Conservation (phyloP, 2,329 filamentous ascomycete genomes). For the Cladosporium sphaerospermum region DNA sequence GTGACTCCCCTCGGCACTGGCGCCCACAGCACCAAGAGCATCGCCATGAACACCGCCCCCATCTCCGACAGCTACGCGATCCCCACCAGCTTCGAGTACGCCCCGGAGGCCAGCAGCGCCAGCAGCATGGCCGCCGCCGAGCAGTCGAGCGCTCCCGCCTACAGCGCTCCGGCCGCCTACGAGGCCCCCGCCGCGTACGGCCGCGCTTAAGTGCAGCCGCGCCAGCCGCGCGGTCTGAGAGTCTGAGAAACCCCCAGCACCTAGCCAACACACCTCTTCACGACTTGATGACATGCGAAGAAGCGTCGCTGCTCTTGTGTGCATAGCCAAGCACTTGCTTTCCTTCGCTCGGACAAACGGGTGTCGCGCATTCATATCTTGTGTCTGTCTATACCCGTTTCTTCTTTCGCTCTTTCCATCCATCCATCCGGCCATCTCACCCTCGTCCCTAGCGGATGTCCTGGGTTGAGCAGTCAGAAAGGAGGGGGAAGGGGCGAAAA, state of each 20-base stretch:
- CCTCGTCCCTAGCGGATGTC: too few species aligned
- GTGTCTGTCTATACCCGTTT: background rate
- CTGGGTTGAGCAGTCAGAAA: too few species aligned
- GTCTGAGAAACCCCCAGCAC: conserved; percentile 5
- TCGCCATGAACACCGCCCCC: conserved; percentile 2
- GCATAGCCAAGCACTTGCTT: conserved; percentile 11
- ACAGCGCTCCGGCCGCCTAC: background rate
- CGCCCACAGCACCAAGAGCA: conserved; percentile 9
- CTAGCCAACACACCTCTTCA: conserved; percentile 5
- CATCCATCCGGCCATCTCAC: background rate
- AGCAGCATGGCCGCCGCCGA: background rate
- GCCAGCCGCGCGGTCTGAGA: background rate
- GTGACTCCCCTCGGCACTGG: conserved; percentile 25
- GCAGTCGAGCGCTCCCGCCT: background rate
- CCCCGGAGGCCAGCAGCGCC: background rate
- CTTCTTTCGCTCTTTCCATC: background rate
- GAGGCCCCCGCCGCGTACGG: conserved; percentile 5
- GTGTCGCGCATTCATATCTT: background rate
- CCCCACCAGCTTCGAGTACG: conserved; percentile 7
- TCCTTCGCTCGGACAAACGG: background rate
- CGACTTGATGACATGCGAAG: conserved; percentile 12
- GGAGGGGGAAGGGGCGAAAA: too few species aligned
- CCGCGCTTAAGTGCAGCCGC: background rate
- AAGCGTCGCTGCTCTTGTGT: conserved; percentile 11
- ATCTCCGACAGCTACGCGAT: conserved; percentile 10